Base-by-base conservation (phyloP, 768 basidiomycete species). In the Vararia minispora region DNA sequence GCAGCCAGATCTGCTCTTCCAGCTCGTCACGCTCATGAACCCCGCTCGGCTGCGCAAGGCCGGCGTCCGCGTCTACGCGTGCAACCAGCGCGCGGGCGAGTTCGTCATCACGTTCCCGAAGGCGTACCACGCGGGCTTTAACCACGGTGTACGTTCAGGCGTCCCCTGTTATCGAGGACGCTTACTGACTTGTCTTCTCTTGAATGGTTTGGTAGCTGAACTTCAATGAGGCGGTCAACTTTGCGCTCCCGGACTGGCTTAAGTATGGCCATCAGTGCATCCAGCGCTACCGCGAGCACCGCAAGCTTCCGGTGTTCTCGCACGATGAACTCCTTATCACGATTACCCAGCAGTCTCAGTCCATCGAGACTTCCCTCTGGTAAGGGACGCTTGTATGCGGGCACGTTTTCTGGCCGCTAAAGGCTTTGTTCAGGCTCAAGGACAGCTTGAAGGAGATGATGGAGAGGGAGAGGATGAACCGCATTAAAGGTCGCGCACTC, bases 141-240 rank as follows among this genome's bases (percentile, higher is more conserved):
- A 98, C 57, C 95, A 98, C 58, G 94, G 92, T 37, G 91, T 92
- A 63, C 56, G 86, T 72, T 14, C 26, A 29, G 12, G 9, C 14
- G 22, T 21, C 25, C 33, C 23, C 23, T 11, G 20, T 20, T 38
- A 46, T 51, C 40, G 43, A 36, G 5, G 14, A 26, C 28, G n/a
- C 12, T 24, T 17, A 29, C 46, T 47, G 26, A 48, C 38, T 13
- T 27, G 33, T 30, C 21, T 34, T 25, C 18, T 41, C 21, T 35
- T 22, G 13, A 11, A 18, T 16, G 24, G 16, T 24, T 14, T 17
- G 13, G 29, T 41, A 95, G 91, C 64, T 98, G 52, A 99, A 99
- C 62, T 92, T 97, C 66, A 97, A 97, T 57, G 95, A 98, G 64
- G 95, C 94, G 3, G 94, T 98, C 53, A 98, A 99, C 58, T 98